Evolutionary conservation across 805 yeast genomes (phyloP).

Genomic region (Metschnikowia continentalis): DNA sequence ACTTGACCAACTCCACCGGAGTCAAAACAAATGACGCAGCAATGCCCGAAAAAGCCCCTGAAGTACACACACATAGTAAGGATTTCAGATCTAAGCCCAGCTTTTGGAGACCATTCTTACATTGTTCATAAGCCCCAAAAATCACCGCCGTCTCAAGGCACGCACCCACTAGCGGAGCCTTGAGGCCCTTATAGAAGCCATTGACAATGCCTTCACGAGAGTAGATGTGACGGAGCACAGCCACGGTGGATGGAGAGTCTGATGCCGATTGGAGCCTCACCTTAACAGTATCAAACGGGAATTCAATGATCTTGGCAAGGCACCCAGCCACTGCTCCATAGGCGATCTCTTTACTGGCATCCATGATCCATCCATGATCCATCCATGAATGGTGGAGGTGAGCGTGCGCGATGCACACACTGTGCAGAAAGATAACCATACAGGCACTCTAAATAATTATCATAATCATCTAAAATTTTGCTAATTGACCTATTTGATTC

Average conservation of each 20-base stretch:
- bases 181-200: slow-evolving; percentile 77
- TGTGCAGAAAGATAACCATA: not conserved
- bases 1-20: slow-evolving; percentile 88
- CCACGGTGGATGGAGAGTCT: slow-evolving; percentile 49
- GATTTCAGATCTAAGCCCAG: slow-evolving; percentile 12
- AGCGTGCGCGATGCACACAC: not conserved
- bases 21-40: slow-evolving; percentile 80
- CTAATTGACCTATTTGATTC: too few species aligned
- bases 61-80: slow-evolving; percentile 31
- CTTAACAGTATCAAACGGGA: slow-evolving; percentile 89
- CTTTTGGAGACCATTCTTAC: not conserved
- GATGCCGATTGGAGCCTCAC: slow-evolving; percentile 72
- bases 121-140: slow-evolving; percentile 58
- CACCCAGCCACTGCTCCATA: slow-evolving; percentile 70
- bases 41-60: slow-evolving; percentile 83
- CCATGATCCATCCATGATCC: not conserved
- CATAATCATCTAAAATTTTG: too few species aligned
- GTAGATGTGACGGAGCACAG: slow-evolving; percentile 62
- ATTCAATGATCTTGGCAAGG: slow-evolving; percentile 78
- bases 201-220: slow-evolving; percentile 59
- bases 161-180: slow-evolving; percentile 85
- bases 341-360: slow-evolving; percentile 37
- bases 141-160: slow-evolving; percentile 83
- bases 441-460: too few species aligned
- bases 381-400: not conserved